These are phyloP conservation scores for Hondaea fermentalgiana DNA, from an alignment of 108 stramenopile genomes.

Conservation along the genomic window DNA sequence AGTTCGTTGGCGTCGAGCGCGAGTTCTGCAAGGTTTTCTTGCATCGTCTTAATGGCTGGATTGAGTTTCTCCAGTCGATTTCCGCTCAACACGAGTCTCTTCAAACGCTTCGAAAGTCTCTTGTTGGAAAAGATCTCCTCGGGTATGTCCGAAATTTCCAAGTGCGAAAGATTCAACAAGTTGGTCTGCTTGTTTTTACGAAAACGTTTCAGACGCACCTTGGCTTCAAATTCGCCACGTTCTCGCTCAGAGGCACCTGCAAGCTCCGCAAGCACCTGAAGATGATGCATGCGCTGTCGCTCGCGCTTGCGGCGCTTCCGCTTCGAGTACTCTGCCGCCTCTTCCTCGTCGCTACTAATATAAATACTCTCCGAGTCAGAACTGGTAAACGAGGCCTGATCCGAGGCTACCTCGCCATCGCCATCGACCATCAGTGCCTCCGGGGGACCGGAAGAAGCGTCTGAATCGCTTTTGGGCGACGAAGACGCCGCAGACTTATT, in stretches of 20 bases:
- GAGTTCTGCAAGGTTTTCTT: not conserved
- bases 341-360: not conserved
- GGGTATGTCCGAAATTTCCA: not conserved
- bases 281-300: not conserved
- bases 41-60: not conserved
- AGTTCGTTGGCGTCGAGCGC: not conserved
- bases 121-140: not conserved
- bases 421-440: not conserved
- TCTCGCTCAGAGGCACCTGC: not conserved
- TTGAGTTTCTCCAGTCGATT: not conserved
- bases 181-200: not conserved
- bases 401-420: not conserved
- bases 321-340: not conserved
- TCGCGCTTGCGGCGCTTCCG: not conserved
- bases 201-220: not conserved
- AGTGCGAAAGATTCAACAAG: not conserved
- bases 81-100: not conserved
- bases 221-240: not conserved
- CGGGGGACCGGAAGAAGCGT: not conserved
- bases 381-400: not conserved
- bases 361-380: not conserved
- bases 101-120: not conserved
- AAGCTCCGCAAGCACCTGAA: not conserved
- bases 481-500: not conserved
- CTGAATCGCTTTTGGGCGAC: not conserved